Evolutionary conservation across 495 filamentous ascomycete genomes (phyloP).

Genomic region (Hypomontagnella submonticulosa): DNA sequence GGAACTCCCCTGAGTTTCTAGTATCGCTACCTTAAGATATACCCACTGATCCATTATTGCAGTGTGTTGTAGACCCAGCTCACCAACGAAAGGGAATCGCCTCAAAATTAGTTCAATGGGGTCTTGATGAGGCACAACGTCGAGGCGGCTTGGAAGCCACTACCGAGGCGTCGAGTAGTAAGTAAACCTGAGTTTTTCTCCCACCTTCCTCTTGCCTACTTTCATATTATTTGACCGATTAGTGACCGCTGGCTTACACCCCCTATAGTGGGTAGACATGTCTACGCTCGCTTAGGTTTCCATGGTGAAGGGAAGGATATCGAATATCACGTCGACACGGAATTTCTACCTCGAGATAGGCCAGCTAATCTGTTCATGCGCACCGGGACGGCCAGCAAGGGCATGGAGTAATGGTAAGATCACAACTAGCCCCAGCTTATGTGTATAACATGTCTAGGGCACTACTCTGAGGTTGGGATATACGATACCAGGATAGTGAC

Average conservation of each 20-base stretch:
- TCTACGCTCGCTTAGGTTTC: constrained; percentile 56
- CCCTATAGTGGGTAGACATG: constrained; percentile 51
- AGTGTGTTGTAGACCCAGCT: constrained; percentile 54
- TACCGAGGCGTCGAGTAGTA: constrained; percentile 54
- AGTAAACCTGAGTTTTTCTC: background rate
- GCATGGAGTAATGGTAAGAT: no score
- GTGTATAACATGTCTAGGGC: no score
- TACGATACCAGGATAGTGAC: no score
- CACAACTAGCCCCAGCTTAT: no score
- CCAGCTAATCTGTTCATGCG: constrained; percentile 56
- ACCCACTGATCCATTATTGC: no score
- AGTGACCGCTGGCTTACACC: background rate
- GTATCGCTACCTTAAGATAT: no score
- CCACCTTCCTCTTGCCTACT: background rate
- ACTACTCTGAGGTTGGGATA: no score
- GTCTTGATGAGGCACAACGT: constrained; percentile 52
- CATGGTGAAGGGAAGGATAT: constrained; percentile 43
- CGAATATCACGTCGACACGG: constrained; percentile 51
- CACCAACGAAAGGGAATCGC: constrained; percentile 56
- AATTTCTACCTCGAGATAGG: constrained; percentile 45
- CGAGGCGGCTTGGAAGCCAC: constrained; percentile 53
- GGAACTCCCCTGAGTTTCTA: no score
- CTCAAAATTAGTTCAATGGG: constrained; percentile 53
- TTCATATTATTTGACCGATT: background rate
- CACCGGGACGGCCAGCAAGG: constrained; percentile 22